Evolutionary conservation across 345 rosid genomes (phyloP).

Genomic region (Salix caprea): DNA sequence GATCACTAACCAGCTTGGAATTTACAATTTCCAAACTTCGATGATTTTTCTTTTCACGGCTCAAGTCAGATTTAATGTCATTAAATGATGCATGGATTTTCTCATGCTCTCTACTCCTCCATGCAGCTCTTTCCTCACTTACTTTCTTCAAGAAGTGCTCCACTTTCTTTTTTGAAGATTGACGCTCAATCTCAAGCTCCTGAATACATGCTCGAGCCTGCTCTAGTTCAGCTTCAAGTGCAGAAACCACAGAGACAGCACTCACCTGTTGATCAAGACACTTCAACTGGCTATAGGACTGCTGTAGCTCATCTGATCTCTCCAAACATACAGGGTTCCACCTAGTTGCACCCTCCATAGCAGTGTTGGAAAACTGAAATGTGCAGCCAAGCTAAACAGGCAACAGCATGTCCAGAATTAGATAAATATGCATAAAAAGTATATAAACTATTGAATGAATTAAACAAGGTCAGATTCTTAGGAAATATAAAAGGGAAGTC

Average conservation of each 20-base stretch:
- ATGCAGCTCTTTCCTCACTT: conserved; percentile 72
- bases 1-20: conserved; percentile 69
- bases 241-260: conserved; percentile 56
- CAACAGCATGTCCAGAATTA: conserved; percentile 7
- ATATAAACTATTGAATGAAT: background rate
- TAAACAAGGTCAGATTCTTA: no score
- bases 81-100: conserved; percentile 70
- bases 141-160: conserved; percentile 80
- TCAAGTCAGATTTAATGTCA: conserved; percentile 60
- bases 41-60: conserved; percentile 61
- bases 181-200: conserved; percentile 66
- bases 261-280: conserved; percentile 51
- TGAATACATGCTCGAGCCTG: conserved; percentile 54
- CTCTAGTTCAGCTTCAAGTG: conserved; percentile 61
- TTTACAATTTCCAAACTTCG: conserved; percentile 65
- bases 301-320: conserved; percentile 43
- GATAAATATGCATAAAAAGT: background rate
- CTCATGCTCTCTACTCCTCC: conserved; percentile 85
- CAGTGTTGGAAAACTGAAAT: conserved; percentile 48
- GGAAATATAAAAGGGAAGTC: no score
- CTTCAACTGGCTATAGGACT: conserved; percentile 39
- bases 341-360: conserved; percentile 84
- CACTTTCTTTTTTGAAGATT: conserved; percentile 70
- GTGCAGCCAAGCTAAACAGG: conserved; percentile 52
- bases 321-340: conserved; percentile 66